These are phyloP conservation scores for Ambrosiella cleistominuta DNA, from an alignment of 2,329 filamentous ascomycete genomes.

Conservation along the genomic window DNA sequence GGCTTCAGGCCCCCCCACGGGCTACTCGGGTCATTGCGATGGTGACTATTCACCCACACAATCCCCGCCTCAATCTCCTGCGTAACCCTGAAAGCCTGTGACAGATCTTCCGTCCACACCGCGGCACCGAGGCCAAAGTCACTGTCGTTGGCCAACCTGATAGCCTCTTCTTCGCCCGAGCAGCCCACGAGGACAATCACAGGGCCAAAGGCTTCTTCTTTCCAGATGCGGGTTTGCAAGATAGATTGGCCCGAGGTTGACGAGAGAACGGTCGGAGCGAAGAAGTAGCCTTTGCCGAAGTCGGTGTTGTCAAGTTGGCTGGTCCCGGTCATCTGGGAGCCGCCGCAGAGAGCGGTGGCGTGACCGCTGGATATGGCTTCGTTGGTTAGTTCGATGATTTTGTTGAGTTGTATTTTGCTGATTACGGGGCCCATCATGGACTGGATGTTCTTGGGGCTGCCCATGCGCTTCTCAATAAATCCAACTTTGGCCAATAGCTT, in stretches of 20 bases:
- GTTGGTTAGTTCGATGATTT: slow-evolving; percentile 46
- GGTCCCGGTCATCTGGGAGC: slow-evolving; percentile 27
- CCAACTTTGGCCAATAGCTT: slow-evolving; percentile 35
- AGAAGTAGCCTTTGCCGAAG: slow-evolving; percentile 35
- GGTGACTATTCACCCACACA: slow-evolving; percentile 45
- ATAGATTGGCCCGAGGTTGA: slow-evolving; percentile 29
- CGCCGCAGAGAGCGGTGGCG: slow-evolving; percentile 15
- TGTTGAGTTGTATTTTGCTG: slow-evolving; percentile 19
- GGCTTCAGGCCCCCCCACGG: slow-evolving; percentile 50
- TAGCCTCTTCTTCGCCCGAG: slow-evolving; percentile 19
- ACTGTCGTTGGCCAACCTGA: slow-evolving; percentile 24
- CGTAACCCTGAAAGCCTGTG: slow-evolving; percentile 26
- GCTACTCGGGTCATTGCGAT: slow-evolving; percentile 54
- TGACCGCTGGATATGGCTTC: slow-evolving; percentile 23
- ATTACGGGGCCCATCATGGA: slow-evolving; percentile 28
- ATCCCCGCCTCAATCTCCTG: slow-evolving; percentile 41
- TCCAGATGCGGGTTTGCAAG: slow-evolving; percentile 28
- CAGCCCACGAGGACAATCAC: slow-evolving; percentile 39
- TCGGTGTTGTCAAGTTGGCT: slow-evolving; percentile 23
- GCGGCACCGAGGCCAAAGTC: slow-evolving; percentile 38
- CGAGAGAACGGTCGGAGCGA: slow-evolving; percentile 20
- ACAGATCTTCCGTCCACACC: slow-evolving; percentile 38
- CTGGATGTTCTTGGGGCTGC: slow-evolving; percentile 20
- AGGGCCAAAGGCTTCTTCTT: slow-evolving; percentile 48
- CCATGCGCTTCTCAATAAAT: slow-evolving; percentile 22